A percentile compares a stretch with the other conserved stretches of the same genome.
phyloP scores from a whole-genome alignment of 495 filamentous ascomycete genomes.

The Trichoderma reesei region DNA sequence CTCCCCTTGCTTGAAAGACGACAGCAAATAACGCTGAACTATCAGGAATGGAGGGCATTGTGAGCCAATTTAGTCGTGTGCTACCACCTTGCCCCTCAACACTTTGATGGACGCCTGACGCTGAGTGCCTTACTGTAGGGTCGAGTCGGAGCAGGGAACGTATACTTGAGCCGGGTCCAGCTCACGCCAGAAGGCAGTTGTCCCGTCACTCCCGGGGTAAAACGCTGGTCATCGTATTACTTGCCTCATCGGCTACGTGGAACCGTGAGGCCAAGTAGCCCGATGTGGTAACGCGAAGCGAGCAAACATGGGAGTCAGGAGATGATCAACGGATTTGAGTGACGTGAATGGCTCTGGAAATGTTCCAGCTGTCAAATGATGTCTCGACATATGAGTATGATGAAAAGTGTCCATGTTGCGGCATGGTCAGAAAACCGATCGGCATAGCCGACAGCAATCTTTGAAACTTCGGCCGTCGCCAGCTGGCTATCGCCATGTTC shows the following conservation, averaged over 20 bases:
- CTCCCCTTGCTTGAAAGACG: no score
- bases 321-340: not conserved
- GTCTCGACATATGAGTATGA: not conserved
- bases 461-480: not conserved
- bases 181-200: not conserved
- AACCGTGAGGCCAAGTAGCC: not conserved
- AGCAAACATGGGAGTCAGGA: conserved; percentile 7
- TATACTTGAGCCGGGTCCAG: no score
- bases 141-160: not conserved
- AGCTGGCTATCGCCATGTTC: not conserved
- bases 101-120: not conserved
- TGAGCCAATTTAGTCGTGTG: not conserved
- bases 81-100: not conserved
- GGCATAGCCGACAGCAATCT: not conserved
- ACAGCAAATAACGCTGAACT: not conserved
- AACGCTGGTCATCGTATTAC: not conserved
- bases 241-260: conserved; percentile 4
- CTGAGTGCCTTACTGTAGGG: not conserved
- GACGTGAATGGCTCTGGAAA: not conserved
- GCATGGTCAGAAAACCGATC: not conserved
- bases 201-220: not conserved
- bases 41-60: not conserved
- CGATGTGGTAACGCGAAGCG: conserved; percentile 10
- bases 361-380: conserved; percentile 2
- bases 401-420: not conserved